Conservation (phyloP, 2,329 filamentous ascomycete species). For the Verticillium longisporum region DNA sequence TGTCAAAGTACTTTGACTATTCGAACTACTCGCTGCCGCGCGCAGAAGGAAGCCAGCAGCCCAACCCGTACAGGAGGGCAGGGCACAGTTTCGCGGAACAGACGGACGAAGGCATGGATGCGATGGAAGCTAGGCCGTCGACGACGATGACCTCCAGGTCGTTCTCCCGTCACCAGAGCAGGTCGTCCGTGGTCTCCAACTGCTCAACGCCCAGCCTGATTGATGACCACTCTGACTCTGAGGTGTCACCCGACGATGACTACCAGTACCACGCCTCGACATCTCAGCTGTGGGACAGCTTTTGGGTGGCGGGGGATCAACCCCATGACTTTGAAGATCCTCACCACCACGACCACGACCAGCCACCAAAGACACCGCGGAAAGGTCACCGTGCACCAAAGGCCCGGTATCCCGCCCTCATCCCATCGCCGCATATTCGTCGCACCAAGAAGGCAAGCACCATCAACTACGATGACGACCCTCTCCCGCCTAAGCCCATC, state of each 20-base stretch:
- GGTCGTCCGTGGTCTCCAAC: conserved; percentile 38
- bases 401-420: conserved; percentile 9
- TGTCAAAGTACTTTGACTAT: conserved; percentile 30
- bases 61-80: conserved; percentile 8
- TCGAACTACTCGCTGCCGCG: conserved; percentile 34
- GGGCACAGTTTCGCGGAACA: conserved; percentile 6
- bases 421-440: conserved; percentile 11
- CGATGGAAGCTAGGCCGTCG: neutral
- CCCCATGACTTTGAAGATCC: conserved; percentile 13
- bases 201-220: conserved; percentile 40
- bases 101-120: neutral
- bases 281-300: conserved; percentile 44
- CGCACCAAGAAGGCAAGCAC: conserved; percentile 10
- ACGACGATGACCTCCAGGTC: conserved; percentile 6
- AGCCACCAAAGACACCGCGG: conserved; percentile 5
- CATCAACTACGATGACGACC: conserved; percentile 13
- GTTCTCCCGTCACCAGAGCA: conserved; percentile 14
- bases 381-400: neutral
- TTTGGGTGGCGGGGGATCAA: conserved; percentile 29
- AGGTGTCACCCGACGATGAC: conserved; percentile 44
- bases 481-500: conserved; percentile 16
- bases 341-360: conserved; percentile 3
- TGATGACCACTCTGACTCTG: conserved; percentile 44
- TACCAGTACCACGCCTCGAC: conserved; percentile 38
- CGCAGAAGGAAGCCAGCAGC: conserved; percentile 14